These are phyloP conservation scores for Drosera spatulata DNA, from an alignment of 179 eudicot species.

Conservation along the genomic window DNA sequence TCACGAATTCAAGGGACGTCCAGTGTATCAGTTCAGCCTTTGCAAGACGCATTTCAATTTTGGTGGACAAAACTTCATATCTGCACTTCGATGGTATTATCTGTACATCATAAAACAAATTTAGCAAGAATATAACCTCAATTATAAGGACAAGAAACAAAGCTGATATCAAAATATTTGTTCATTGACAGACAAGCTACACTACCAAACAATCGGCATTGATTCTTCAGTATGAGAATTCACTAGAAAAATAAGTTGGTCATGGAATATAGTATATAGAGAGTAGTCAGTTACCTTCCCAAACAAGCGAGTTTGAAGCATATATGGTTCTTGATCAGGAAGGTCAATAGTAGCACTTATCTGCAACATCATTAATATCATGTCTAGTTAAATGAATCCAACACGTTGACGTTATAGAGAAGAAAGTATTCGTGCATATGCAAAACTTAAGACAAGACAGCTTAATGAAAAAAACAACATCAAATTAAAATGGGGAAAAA, in stretches of 20 bases:
- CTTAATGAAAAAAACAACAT: not conserved
- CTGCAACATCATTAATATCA: conserved; percentile 29
- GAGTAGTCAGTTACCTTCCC: conserved; percentile 51
- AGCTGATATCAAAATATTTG: too few species aligned
- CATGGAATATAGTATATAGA: too few species aligned
- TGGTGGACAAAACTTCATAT: conserved; percentile 55
- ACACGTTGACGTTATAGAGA: not conserved
- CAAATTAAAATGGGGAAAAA: not conserved
- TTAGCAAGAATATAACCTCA: too few species aligned
- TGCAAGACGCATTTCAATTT: conserved; percentile 73
- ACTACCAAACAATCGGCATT: too few species aligned
- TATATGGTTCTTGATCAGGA: conserved; percentile 83
- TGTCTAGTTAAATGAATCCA: not conserved
- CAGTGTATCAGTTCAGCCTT: conserved; percentile 70
- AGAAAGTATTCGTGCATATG: too few species aligned
- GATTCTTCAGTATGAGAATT: too few species aligned
- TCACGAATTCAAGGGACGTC: conserved; percentile 63
- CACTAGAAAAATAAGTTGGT: not conserved
- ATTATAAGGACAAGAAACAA: too few species aligned
- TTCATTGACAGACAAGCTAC: too few species aligned
- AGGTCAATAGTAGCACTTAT: conserved; percentile 74
- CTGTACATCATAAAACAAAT: conserved; percentile 20
- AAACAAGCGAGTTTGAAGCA: conserved; percentile 72
- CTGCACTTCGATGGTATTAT: conserved; percentile 55
- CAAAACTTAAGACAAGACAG: too few species aligned